These are phyloP conservation scores for Hemileia vastatrix DNA, from an alignment of 1,284 basidiomycete genomes.

Conservation along the genomic window DNA sequence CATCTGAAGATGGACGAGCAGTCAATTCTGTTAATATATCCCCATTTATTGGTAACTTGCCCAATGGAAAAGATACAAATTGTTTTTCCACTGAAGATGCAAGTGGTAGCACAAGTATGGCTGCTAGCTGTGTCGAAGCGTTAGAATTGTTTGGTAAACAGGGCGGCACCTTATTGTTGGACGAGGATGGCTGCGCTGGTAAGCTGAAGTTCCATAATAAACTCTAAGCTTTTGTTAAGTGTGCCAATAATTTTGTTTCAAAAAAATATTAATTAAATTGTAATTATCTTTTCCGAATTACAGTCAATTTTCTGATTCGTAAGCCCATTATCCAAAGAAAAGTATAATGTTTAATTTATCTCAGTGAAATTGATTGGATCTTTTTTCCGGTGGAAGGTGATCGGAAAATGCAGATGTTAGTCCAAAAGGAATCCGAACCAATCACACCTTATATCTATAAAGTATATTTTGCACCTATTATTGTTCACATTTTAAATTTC, in stretches of 20 bases:
- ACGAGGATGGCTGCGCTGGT: constrained; percentile 22
- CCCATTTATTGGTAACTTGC: constrained; percentile 19
- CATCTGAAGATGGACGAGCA: constrained; percentile 17
- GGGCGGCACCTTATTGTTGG: constrained; percentile 11
- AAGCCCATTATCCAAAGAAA: too few species aligned
- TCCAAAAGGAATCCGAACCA: constrained; percentile 18
- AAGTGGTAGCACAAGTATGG: constrained; percentile 23
- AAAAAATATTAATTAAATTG: too few species aligned
- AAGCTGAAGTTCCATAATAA: too few species aligned
- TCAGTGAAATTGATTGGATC: too few species aligned
- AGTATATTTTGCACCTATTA: constrained; percentile 8
- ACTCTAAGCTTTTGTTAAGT: too few species aligned
- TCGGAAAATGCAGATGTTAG: constrained; percentile 16
- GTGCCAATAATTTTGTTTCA: too few species aligned
- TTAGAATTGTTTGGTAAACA: constrained; percentile 10
- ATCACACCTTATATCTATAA: constrained; percentile 20
- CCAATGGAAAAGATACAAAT: constrained; percentile 16
- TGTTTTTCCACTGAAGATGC: constrained; percentile 18
- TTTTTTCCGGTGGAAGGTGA: constrained; percentile 7
- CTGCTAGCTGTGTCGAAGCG: constrained; percentile 16
- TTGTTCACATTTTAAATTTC: too few species aligned
- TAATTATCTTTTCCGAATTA: too few species aligned
- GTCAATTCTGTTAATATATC: constrained; percentile 16
- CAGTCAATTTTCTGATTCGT: constrained; percentile 21
- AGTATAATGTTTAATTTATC: too few species aligned